Evolutionary conservation across 2,329 filamentous ascomycete genomes (phyloP).

Genomic region (Mycosphaerella sp.): DNA sequence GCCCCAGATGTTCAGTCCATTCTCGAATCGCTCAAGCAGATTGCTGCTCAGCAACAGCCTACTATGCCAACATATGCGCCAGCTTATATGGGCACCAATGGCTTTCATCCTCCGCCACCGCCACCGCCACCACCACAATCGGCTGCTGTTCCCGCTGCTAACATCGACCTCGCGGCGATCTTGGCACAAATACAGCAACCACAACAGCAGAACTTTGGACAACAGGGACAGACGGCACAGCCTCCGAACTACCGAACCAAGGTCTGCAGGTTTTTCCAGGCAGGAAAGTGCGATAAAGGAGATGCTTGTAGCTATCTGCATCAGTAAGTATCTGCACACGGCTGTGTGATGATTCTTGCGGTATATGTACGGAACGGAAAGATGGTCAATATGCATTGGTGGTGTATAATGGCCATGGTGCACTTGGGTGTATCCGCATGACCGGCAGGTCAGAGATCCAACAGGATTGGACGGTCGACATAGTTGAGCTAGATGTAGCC

Average conservation of each 20-base stretch:
- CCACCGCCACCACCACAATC: conserved; percentile 14
- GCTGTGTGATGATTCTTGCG: not conserved
- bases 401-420: not conserved
- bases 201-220: conserved; percentile 27
- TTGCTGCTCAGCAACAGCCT: conserved; percentile 21
- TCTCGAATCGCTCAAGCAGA: conserved; percentile 7
- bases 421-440: not conserved
- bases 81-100: conserved; percentile 20
- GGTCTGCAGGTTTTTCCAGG: conserved; percentile 49
- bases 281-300: conserved; percentile 49
- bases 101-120: conserved; percentile 13
- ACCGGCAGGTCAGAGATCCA: not conserved
- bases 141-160: conserved; percentile 11
- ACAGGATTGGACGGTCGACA: not conserved
- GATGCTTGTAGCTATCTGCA: conserved; percentile 32
- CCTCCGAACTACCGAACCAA: conserved; percentile 31
- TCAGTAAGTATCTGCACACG: conserved; percentile 16
- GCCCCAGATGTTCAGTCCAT: conserved; percentile 2
- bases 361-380: not conserved
- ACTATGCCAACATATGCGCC: conserved; percentile 12
- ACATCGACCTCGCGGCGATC: conserved; percentile 29
- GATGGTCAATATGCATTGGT: not conserved
- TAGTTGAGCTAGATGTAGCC: not conserved
- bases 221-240: conserved; percentile 28
- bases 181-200: conserved; percentile 25